Base-by-base conservation (phyloP, 2,329 filamentous ascomycete species). In the Hymenoscyphus linearis region DNA sequence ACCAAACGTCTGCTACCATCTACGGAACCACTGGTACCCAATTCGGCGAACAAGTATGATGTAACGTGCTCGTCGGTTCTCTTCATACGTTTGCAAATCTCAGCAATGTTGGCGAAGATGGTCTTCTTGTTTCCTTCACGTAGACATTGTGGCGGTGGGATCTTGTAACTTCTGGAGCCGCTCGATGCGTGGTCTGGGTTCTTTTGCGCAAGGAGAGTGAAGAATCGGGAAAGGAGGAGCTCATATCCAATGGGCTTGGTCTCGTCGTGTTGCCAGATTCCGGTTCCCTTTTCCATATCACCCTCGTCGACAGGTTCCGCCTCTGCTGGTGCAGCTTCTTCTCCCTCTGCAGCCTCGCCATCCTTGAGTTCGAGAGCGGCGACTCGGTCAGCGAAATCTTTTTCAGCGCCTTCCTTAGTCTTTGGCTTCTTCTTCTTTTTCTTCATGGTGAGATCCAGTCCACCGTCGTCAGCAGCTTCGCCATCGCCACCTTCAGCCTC, bases 111-210 rank as follows among this genome's bases (percentile, higher is more conserved):
- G 82, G 93, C 95, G 74, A 99, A 99, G 74, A 99, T 96, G 65
- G 95, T 99, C 88, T 96, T 96, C 86, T 96, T 96, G 87, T 99
- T 99, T 76, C 95, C 95, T 92, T 99, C 95, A 80, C 95, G 93
- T 74, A 98, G 86, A 80, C 95, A 98, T 82, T 99, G 95, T 57
- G 95, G 95, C 58, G 95, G 95, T 58, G 95, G 95, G 70, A 99
- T 99, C 86, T 98, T 98, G 86, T 98, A 99, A 78, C 90, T 96
- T 83, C 92, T 95, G 73, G 87, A 86, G 68, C 91, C 91, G 75
- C 87, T 90, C 65, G 90, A 89, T 67, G 93, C 88, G 73, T 98
- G 89, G 76, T 99, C 95, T 70, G 95, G 95, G 82, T 99, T 96
- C 82, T 96, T 93, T 78, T 93, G 90, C 77, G 95, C 87, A 66